phyloP scores from a whole-genome alignment of 2,329 filamentous ascomycete species.

The Stylonectria norvegica region DNA sequence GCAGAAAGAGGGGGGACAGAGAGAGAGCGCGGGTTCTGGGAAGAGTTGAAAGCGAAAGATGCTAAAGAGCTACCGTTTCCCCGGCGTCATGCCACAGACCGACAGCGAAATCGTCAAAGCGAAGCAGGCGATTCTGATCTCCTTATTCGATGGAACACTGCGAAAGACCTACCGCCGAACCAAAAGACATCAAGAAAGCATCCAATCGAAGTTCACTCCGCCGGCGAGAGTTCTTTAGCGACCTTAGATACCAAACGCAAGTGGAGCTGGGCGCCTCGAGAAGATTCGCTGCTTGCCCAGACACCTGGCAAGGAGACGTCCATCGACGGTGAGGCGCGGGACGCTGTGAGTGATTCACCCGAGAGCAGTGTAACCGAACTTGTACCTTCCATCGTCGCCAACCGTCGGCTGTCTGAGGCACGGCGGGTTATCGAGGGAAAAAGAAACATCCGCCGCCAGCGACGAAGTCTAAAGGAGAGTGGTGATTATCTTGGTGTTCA shows the following conservation, averaged over 20 bases:
- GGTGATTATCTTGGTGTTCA: conserved; percentile 59
- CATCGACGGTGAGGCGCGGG: conserved; percentile 1
- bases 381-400: conserved; percentile 1
- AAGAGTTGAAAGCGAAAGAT: conserved; percentile 15
- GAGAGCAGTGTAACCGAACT: neutral
- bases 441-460: conserved; percentile 32
- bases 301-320: neutral
- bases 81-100: conserved; percentile 11
- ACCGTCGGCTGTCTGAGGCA: neutral
- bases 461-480: conserved; percentile 48
- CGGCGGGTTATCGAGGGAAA: conserved; percentile 29
- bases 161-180: conserved; percentile 28
- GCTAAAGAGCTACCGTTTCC: neutral
- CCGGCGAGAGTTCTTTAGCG: neutral
- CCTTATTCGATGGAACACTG: conserved; percentile 36
- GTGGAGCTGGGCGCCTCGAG: conserved; percentile 18
- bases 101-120: conserved; percentile 15
- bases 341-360: conserved; percentile 3
- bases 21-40: conserved; percentile 33
- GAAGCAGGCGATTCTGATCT: conserved; percentile 28
- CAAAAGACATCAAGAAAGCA: too few species aligned
- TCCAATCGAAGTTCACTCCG: neutral
- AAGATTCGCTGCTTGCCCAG: conserved; percentile 1
- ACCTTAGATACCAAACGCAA: conserved; percentile 4
- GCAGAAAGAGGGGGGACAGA: conserved; percentile 50